Base-by-base conservation (phyloP, 2,329 filamentous ascomycete genomes). In the Alternaria sp. region DNA sequence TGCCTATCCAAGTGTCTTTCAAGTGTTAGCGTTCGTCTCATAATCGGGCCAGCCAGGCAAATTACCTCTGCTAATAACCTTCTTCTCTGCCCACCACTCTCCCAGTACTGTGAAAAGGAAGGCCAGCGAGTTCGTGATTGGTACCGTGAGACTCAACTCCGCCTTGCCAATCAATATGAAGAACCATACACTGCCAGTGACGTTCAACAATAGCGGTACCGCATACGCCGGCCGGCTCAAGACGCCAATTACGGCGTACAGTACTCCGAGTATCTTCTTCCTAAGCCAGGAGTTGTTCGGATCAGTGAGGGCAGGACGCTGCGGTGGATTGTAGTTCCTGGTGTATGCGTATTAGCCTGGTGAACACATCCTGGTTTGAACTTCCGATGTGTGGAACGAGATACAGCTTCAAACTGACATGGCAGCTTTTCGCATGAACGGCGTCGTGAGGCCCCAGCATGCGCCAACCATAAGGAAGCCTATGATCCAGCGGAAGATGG, bases 111-210 rank as follows among this genome's bases (percentile, higher is more conserved):
- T 98, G 73, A 97, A 98, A n/a, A 98, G 79, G 69, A 98, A 98
- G 0, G 94, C 94, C 72, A 96, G 80, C 0, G 93, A 96, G 72
- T 98, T 98, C 2, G 94, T 93, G 62, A 98, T 95, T 2, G 94
- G 94, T 0, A 98, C 93, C 2, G 93, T 97, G 62, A 98, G 82
- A 73, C 93, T 97, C 68, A 98, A 75, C 78, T 98, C 94, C 70
- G 93, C 93, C 77, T 95, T 87, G 6, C 94, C 94, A 79, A 98
- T 94, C 65, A 98, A 82, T 67, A 98, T 79, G 70, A 98, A 98
- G 79, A 98, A 98, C 94, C 94, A 98, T 54, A 97, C 85, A 73
- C 92, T 96, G 29, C 94, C 94, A 3, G 94, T 97, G 52, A 98
- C 80, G 75, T 98, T 98, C 58, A 97, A 79, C 51, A 97, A 79